phyloP scores from a whole-genome alignment of 2,329 filamentous ascomycete species.

The Geosmithia flava region DNA sequence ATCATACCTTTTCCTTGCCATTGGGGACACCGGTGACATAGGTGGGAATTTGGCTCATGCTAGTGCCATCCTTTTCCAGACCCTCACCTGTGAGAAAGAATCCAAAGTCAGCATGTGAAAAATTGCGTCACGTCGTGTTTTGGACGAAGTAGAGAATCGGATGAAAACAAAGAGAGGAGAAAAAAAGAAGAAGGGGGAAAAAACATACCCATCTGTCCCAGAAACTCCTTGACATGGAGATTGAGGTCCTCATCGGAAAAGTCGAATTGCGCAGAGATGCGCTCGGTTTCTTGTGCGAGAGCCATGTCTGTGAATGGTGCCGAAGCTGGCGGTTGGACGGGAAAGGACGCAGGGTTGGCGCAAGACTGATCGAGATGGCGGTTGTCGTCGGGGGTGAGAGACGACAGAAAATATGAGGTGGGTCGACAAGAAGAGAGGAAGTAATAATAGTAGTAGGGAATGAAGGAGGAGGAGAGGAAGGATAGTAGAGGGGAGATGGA shows the following conservation, averaged over 20 bases:
- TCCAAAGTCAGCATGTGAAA: neutral
- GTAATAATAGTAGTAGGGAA: constrained; percentile 1
- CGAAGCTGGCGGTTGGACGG: constrained; percentile 39
- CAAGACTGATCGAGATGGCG: constrained; percentile 27
- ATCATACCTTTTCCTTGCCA: constrained; percentile 81
- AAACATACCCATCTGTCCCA: constrained; percentile 61
- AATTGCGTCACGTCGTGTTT: neutral
- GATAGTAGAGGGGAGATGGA: constrained; percentile 16
- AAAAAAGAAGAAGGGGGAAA: too few relatives aligned
- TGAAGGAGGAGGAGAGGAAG: neutral
- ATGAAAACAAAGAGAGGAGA: constrained; percentile 7
- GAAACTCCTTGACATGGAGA: constrained; percentile 71
- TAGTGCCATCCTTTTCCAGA: constrained; percentile 62
- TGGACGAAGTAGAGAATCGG: neutral
- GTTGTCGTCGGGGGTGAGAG: constrained; percentile 18
- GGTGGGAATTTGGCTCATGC: constrained; percentile 89
- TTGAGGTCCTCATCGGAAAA: constrained; percentile 69
- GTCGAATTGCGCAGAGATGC: constrained; percentile 75
- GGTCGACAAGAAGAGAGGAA: constrained; percentile 4
- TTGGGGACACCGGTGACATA: constrained; percentile 95
- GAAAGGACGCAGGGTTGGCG: constrained; percentile 41
- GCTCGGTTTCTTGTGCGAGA: constrained; percentile 59
- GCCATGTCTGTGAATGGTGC: constrained; percentile 43
- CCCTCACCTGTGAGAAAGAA: constrained; percentile 55
- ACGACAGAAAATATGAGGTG: constrained; percentile 15